Evolutionary conservation across 805 yeast species (phyloP), one percentile per base, ranked within the genome.

Genomic region (Yarrowia deformans): DNA sequence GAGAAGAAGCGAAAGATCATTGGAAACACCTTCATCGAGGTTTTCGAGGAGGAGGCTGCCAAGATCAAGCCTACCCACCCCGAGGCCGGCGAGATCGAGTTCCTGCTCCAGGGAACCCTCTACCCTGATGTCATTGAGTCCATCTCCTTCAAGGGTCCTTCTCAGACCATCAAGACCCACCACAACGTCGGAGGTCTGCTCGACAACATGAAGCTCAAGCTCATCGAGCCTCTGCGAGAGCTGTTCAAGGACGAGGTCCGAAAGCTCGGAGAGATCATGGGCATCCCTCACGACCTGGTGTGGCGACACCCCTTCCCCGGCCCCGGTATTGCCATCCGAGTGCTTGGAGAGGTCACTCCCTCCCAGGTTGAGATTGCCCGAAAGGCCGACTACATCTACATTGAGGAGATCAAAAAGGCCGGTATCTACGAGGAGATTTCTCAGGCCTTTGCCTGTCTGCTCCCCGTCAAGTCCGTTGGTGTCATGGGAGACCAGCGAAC

Each of bases 251-350:
- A 95, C 80, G 99, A 95, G 85, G 99, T 95, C 70, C 92, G 99
- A 82, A 91, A 89, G 75, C 84, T 95, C 74, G 99, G 99, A 82
- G 91, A 92, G 83, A 82, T 95, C 68, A 83, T 95, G 83, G 97
- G 97, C 64, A 94, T 95, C 75, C 96, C 98, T 43, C 95, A 91
- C 78, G 98, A 95, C 75, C 86, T 95, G 75, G 98, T 95, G 74
- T 94, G 98, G 98, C 91, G 99, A 85, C 99, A 95, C 80, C 99
- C 99, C 70, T 95, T 95, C 97, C 99, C 99, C 76, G 99, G 99
- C 79, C 99, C 99, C 79, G 99, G 99, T 84, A 90, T 95, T 78
- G 99, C 98, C 75, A 95, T 95, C 80, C 90, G 99, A 82, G 96
- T 95, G 69, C 84, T 95, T 61, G 99, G 99, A 75, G 98, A 94